Conservation (phyloP, 805 yeast genomes). For the Yamadazyma endophytica region DNA sequence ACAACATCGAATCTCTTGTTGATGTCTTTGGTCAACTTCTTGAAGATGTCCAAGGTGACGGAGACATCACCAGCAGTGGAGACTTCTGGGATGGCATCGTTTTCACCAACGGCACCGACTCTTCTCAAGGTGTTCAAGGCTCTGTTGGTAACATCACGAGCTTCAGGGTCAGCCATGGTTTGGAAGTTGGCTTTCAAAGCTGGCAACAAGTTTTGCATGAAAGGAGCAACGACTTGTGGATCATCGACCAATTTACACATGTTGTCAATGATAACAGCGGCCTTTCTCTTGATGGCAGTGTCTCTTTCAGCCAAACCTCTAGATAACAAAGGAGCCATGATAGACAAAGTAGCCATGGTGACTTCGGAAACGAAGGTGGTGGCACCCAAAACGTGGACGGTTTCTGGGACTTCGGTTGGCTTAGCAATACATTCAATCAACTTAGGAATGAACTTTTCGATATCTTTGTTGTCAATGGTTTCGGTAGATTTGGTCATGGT, state of each 20-base stretch:
- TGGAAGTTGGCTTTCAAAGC: conserved; percentile 90
- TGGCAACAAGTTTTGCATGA: conserved; percentile 93
- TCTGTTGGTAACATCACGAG: conserved; percentile 96
- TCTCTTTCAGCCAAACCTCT: conserved; percentile 99
- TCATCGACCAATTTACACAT: conserved; percentile 99
- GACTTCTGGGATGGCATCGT: conserved; percentile 91
- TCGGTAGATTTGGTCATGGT: conserved; percentile 96
- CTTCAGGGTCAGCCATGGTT: conserved; percentile 99
- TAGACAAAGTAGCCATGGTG: conserved; percentile 98
- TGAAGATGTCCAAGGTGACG: conserved; percentile 81
- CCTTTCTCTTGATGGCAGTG: conserved; percentile 98
- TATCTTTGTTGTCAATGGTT: conserved; percentile 99
- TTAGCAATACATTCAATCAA: conserved; percentile 94
- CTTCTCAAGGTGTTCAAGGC: conserved; percentile 96
- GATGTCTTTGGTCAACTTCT: conserved; percentile 63
- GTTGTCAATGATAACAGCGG: conserved; percentile 99
- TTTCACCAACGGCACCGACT: conserved; percentile 94
- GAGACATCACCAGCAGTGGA: conserved; percentile 97
- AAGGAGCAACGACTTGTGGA: conserved; percentile 99
- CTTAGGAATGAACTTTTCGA: conserved; percentile 97
- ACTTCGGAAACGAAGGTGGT: conserved; percentile 99
- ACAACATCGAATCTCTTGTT: conserved; percentile 77
- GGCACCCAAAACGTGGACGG: conserved; percentile 98
- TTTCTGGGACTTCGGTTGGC: conserved; percentile 97
- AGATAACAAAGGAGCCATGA: conserved; percentile 97